phyloP scores from a whole-genome alignment of 169 alveolate genomes.

The Babesia bovis region DNA sequence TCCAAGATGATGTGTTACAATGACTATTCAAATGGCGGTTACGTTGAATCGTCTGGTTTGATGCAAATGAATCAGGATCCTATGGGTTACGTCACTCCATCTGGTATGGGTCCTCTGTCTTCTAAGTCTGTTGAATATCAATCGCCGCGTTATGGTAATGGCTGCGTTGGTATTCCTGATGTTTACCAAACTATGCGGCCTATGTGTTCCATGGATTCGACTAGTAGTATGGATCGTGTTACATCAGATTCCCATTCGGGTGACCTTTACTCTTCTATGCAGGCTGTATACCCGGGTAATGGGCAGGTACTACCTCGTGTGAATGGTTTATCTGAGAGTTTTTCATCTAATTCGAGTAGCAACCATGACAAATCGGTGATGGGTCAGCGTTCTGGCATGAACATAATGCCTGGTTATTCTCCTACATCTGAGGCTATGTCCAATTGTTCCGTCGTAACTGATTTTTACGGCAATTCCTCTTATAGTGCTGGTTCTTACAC shows the following conservation, averaged over 20 bases:
- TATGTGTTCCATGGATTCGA: neutral
- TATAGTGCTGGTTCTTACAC: neutral
- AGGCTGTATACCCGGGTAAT: neutral
- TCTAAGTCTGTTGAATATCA: neutral
- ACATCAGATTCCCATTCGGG: neutral
- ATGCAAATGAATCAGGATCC: conserved; percentile 5
- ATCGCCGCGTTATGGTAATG: neutral
- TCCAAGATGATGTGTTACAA: neutral
- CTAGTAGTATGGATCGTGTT: neutral
- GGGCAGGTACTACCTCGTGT: neutral
- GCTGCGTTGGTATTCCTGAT: neutral
- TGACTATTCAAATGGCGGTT: neutral
- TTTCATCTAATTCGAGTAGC: neutral
- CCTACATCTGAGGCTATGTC: neutral
- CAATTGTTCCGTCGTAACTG: neutral
- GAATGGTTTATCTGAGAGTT: conserved; percentile 6
- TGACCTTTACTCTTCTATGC: neutral
- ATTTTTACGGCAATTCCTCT: neutral
- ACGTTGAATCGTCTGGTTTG: conserved; percentile 23
- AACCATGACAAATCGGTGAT: neutral
- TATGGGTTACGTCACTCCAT: neutral
- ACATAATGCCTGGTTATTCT: neutral
- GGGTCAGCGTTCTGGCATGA: neutral
- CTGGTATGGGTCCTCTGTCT: neutral
- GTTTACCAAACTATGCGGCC: neutral